A percentile compares a stretch with the other conserved stretches of the same genome.
Conservation (phyloP, 176 grass and related monocot species). For the Bolboschoenus planiculmis region DNA sequence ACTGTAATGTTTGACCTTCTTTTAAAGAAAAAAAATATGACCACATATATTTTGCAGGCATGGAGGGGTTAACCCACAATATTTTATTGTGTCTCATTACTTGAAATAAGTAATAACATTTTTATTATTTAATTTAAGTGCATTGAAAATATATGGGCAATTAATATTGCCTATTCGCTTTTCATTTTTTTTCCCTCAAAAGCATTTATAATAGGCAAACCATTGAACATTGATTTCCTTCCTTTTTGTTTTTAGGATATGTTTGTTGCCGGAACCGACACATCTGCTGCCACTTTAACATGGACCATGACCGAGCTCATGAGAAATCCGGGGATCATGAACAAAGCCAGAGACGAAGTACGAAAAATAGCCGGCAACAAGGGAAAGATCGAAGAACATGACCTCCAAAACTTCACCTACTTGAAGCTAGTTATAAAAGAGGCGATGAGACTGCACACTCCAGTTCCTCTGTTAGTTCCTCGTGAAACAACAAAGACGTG, state of each 20-base stretch:
- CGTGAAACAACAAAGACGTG: constrained; percentile 39
- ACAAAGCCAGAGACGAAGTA: constrained; percentile 46
- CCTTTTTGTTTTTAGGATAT: constrained; percentile 42
- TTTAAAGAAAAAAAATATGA: too few species aligned
- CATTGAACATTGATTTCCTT: not conserved
- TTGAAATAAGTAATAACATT: too few species aligned
- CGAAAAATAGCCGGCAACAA: not conserved
- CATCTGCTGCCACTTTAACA: constrained; percentile 33
- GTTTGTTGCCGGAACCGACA: constrained; percentile 57
- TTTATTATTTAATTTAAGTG: too few species aligned
- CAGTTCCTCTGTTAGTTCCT: constrained; percentile 47
- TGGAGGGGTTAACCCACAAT: too few species aligned
- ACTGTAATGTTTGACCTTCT: too few species aligned
- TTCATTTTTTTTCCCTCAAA: too few species aligned
- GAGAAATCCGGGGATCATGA: constrained; percentile 34
- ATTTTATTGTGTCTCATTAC: too few species aligned
- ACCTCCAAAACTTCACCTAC: constrained; percentile 41
- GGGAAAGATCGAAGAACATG: constrained; percentile 35
- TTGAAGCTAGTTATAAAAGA: constrained; percentile 56
- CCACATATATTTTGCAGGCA: too few species aligned
- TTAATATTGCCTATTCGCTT: too few species aligned
- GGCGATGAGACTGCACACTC: constrained; percentile 46
- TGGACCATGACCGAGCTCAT: constrained; percentile 72
- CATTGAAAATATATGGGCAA: too few species aligned
- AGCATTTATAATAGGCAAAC: too few species aligned